These are phyloP conservation scores for Mycena galericulata DNA, from an alignment of 768 basidiomycete genomes.

Conservation along the genomic window DNA sequence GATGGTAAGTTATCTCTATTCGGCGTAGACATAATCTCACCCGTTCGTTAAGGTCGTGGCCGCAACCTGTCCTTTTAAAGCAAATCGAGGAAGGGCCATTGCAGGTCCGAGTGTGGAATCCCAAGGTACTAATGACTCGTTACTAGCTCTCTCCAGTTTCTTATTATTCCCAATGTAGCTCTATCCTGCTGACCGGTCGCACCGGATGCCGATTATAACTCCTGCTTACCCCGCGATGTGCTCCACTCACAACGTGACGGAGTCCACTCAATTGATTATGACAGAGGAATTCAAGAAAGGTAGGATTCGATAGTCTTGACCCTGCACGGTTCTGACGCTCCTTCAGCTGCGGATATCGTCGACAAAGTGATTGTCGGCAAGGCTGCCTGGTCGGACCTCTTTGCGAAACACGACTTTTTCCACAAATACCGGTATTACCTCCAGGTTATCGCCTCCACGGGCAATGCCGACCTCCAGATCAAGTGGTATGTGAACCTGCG, in stretches of 20 bases:
- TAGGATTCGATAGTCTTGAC: slow-evolving; percentile 39
- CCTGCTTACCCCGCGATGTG: slow-evolving; percentile 99
- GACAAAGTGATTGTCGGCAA: slow-evolving; percentile 90
- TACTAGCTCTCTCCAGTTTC: background rate
- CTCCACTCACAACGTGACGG: slow-evolving; percentile 97
- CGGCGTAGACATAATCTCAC: slow-evolving; percentile 9
- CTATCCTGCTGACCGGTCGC: slow-evolving; percentile 92
- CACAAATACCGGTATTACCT: slow-evolving; percentile 96
- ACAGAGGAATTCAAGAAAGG: slow-evolving; percentile 96
- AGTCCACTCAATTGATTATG: slow-evolving; percentile 95
- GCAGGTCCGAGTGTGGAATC: slow-evolving; percentile 98
- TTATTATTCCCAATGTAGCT: slow-evolving; percentile 58
- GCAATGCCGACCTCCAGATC: slow-evolving; percentile 83
- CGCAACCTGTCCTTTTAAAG: slow-evolving; percentile 96
- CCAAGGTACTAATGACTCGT: slow-evolving; percentile 65
- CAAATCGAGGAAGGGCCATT: slow-evolving; percentile 96
- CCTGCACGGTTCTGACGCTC: slow-evolving; percentile 25
- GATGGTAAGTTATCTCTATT: slow-evolving; percentile 74
- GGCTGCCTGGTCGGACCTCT: slow-evolving; percentile 93
- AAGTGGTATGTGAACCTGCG: slow-evolving; percentile 82
- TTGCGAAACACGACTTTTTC: slow-evolving; percentile 96
- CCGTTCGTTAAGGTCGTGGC: slow-evolving; percentile 86
- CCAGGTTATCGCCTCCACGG: slow-evolving; percentile 94
- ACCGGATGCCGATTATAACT: slow-evolving; percentile 99
- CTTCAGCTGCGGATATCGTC: slow-evolving; percentile 90